phyloP scores from a whole-genome alignment of 129 eudicot species.

The Calendula officinalis region DNA sequence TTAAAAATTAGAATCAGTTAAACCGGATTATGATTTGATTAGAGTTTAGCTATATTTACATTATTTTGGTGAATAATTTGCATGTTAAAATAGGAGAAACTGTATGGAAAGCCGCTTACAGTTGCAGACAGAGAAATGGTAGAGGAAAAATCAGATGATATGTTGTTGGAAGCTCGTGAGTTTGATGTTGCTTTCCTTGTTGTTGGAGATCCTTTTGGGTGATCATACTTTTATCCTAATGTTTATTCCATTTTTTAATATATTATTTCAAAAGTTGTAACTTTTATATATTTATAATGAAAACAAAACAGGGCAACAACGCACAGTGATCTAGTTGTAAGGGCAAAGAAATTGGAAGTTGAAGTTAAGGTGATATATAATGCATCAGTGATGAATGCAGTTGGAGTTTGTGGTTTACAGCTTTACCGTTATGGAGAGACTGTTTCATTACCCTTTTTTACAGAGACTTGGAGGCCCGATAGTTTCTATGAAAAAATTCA shows the following conservation, averaged over 20 bases:
- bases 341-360: conserved; percentile 79
- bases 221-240: neutral
- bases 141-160: conserved; percentile 73
- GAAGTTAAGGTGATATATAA: conserved; percentile 84
- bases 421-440: conserved; percentile 97
- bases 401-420: conserved; percentile 95
- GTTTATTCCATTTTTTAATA: neutral
- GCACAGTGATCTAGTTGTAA: conserved; percentile 92
- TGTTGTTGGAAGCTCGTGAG: conserved; percentile 63
- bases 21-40: too few species aligned
- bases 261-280: neutral
- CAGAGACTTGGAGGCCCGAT: conserved; percentile 95
- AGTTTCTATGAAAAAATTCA: conserved; percentile 90
- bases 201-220: conserved; percentile 99
- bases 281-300: neutral
- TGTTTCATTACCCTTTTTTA: conserved; percentile 89
- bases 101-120: conserved; percentile 67
- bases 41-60: too few species aligned
- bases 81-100: conserved; percentile 42
- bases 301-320: conserved; percentile 69
- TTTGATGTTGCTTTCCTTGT: conserved; percentile 87
- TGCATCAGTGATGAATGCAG: conserved; percentile 97
- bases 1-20: too few species aligned
- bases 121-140: conserved; percentile 89
- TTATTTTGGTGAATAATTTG: too few species aligned